Evolutionary conservation across 495 filamentous ascomycete species (phyloP).

Genomic region (Penicillium flavigenum): DNA sequence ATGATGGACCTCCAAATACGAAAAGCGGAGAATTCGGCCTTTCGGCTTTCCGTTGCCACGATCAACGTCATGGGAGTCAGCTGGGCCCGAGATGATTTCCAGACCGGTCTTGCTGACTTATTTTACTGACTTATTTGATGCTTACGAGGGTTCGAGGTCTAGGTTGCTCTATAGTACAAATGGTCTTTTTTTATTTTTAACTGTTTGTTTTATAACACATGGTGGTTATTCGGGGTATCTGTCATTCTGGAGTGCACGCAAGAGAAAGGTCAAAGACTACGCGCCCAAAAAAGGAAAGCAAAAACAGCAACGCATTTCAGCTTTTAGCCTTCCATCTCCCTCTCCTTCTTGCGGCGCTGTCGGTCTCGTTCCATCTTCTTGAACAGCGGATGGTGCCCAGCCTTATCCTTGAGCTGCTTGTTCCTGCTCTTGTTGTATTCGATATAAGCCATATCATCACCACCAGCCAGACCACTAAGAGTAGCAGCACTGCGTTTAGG

Average conservation of each 20-base stretch:
- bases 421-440: constrained; percentile 77
- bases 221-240: constrained; percentile 1
- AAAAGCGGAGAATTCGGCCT: constrained; percentile 17
- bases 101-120: constrained; percentile 25
- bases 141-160: not conserved
- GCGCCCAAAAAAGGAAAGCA: not conserved
- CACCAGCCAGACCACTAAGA: constrained; percentile 80
- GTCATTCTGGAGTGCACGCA: constrained; percentile 9
- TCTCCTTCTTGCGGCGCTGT: constrained; percentile 58
- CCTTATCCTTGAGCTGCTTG: constrained; percentile 78
- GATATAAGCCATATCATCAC: constrained; percentile 94
- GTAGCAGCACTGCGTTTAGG: constrained; percentile 80
- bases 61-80: constrained; percentile 20
- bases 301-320: constrained; percentile 3
- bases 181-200: not conserved
- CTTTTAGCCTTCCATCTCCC: constrained; percentile 23
- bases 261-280: not conserved
- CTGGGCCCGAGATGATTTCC: not conserved
- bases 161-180: not conserved
- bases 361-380: constrained; percentile 79
- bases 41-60: constrained; percentile 15
- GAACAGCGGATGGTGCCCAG: constrained; percentile 63
- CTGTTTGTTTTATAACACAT: not conserved
- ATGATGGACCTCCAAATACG: not conserved
- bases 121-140: not conserved